Base-by-base conservation (phyloP, 1,284 basidiomycete species). In the Apiotrichum porosum region DNA sequence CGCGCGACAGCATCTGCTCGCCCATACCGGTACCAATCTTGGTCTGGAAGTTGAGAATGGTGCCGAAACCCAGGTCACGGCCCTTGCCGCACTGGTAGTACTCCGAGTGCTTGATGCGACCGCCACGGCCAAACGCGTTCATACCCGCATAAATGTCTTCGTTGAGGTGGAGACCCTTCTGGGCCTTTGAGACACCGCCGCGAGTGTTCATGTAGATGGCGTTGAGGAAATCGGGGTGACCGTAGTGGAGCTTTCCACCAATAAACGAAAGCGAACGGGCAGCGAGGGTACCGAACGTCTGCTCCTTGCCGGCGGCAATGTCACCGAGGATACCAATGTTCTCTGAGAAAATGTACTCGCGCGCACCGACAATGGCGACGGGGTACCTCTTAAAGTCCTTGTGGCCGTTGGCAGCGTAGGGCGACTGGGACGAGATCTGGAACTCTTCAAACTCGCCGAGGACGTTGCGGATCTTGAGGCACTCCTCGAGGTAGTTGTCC, bases 21-120 rank as follows among this genome's bases (percentile, higher is more conserved):
- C 94, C 95, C 94, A 98, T 98, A 76, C 95, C 95, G 37, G 93
- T 97, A 28, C 95, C 94, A 58, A 98, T 92, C 82, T 98, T 98
- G 56, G 94, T 98, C 79, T 92, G 89, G 85, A 98, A 98, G 75
- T 98, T 98, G 62, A 98, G 76, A 70, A 98, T 98, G 24, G 94
- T 98, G 38, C 94, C 94, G 73, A 98, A 98, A 35, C 95, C 95
- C 53, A 98, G 84, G 78, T 98, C 95, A 78, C 94, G 86, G 53
- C 94, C 94, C 75, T 98, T 98, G 51, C 94, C 94, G 69, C 94
- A 97, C 75, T 81, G 80, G 75, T 94, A 97, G 76, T 97, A 98
- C 76, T 98, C 95, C 46, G 90, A 94, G 69, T 98, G 95, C 79
- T 98, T 98, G 83, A 98, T 98, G 55, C 88, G 81, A 42, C 88